phyloP scores from a whole-genome alignment of 163 green algal species.

The Chlamydomonas reinhardtii region DNA sequence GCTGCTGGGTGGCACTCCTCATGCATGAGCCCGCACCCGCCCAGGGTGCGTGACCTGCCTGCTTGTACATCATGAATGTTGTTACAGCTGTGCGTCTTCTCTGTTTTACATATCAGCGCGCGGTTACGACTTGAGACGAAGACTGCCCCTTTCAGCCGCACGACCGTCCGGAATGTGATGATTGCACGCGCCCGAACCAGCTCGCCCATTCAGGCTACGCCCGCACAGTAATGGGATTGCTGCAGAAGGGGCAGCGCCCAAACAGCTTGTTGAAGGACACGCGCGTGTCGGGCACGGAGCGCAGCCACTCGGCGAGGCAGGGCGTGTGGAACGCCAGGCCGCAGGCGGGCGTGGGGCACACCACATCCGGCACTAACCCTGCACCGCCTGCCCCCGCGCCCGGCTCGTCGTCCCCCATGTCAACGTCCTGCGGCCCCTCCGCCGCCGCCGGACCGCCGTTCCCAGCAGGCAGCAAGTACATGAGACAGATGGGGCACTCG shows the following conservation, averaged over 20 bases:
- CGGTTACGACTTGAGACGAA: too few species aligned
- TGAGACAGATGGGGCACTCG: slow-evolving; percentile 34
- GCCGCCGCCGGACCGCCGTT: background rate
- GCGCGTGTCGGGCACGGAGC: slow-evolving; percentile 2
- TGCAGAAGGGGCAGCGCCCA: slow-evolving; percentile 45
- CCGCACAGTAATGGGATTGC: slow-evolving; percentile 15
- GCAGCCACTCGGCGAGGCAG: slow-evolving; percentile 48
- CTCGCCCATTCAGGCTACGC: too few species aligned
- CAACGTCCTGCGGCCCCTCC: background rate
- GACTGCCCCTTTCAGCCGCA: too few species aligned
- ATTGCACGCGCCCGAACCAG: too few species aligned
- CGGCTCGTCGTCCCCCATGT: background rate
- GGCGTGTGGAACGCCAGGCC: slow-evolving; percentile 27
- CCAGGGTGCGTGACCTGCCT: too few species aligned
- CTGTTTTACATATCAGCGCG: too few species aligned
- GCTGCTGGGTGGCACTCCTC: too few species aligned
- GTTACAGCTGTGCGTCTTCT: too few species aligned
- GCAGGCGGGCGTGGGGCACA: slow-evolving; percentile 33
- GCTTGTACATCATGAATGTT: too few species aligned
- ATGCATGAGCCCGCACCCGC: too few species aligned
- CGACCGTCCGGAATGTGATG: too few species aligned
- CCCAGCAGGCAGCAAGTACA: slow-evolving; percentile 19
- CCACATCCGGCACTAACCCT: slow-evolving; percentile 21
- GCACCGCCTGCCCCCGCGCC: background rate
- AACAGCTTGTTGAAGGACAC: slow-evolving; percentile 19